Percentiles rank a stretch among this genome's conserved stretches.
phyloP scores from a whole-genome alignment of 352 stramenopile species.

The Phytophthora sansomeana region DNA sequence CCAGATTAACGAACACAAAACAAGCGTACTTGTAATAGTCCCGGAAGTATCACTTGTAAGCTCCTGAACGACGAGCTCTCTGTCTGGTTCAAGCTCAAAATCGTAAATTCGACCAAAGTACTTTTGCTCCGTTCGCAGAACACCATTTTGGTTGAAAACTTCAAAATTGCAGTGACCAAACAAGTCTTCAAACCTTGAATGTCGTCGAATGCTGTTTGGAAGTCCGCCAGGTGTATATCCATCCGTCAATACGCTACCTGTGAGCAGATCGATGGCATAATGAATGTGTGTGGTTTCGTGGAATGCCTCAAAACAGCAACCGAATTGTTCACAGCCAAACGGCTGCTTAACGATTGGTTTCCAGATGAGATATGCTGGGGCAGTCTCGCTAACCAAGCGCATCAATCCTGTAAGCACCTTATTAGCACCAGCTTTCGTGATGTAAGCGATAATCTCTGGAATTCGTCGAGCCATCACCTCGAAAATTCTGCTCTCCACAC shows the following conservation, averaged over 20 bases:
- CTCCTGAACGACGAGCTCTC: constrained; percentile 49
- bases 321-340: background rate
- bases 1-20: constrained; percentile 46
- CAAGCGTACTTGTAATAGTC: constrained; percentile 28
- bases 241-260: constrained; percentile 49
- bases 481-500: constrained; percentile 32
- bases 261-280: constrained; percentile 66
- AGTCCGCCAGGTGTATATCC: constrained; percentile 49
- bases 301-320: constrained; percentile 43
- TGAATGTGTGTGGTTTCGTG: constrained; percentile 10
- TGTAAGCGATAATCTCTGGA: constrained; percentile 17
- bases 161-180: constrained; percentile 67
- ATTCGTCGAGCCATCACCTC: constrained; percentile 50
- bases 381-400: constrained; percentile 31
- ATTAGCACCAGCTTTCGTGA: constrained; percentile 4
- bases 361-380: constrained; percentile 37
- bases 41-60: constrained; percentile 9
- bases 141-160: constrained; percentile 38
- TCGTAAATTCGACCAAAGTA: constrained; percentile 46
- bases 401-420: constrained; percentile 33
- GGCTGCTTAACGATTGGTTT: background rate
- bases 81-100: constrained; percentile 32
- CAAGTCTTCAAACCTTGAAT: constrained; percentile 42
- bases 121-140: constrained; percentile 40
- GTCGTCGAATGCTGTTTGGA: constrained; percentile 39